Evolutionary conservation across 441 rosid species (phyloP).

Genomic region (Euphorbia corollata): DNA sequence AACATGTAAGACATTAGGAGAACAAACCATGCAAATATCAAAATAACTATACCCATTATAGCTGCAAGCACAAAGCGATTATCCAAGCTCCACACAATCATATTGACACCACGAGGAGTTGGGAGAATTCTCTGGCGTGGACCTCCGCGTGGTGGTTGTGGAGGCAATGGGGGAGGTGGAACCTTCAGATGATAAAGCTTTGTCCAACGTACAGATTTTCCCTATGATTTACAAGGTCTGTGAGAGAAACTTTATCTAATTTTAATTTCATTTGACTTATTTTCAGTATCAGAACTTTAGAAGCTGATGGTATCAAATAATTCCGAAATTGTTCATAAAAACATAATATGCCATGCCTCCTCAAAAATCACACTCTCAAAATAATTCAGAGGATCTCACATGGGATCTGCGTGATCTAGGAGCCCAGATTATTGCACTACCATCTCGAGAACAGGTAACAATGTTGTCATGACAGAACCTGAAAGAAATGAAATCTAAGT

Average conservation of each 20-base stretch:
- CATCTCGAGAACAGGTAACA: slow-evolving; percentile 98
- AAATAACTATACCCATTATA: slow-evolving; percentile 72
- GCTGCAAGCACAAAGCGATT: slow-evolving; percentile 99
- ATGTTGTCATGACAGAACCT: slow-evolving; percentile 57
- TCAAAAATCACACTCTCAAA: slow-evolving; percentile 17
- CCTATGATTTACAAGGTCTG: slow-evolving; percentile 37
- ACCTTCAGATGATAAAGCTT: slow-evolving; percentile 91
- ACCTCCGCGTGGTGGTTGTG: slow-evolving; percentile 92
- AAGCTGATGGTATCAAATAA: slow-evolving; percentile 22
- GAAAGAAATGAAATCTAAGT: too few species aligned
- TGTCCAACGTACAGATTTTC: slow-evolving; percentile 77
- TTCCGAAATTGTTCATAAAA: neutral
- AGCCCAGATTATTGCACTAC: slow-evolving; percentile 99
- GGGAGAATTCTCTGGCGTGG: slow-evolving; percentile 98
- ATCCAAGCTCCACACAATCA: slow-evolving; percentile 98
- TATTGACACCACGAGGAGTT: slow-evolving; percentile 98
- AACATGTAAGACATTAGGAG: neutral
- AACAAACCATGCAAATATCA: neutral
- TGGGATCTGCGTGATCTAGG: slow-evolving; percentile 85
- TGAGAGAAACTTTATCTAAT: slow-evolving; percentile 15
- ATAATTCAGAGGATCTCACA: slow-evolving; percentile 41
- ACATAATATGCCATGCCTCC: slow-evolving; percentile 3
- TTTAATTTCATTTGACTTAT: neutral
- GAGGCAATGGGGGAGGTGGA: slow-evolving; percentile 98
- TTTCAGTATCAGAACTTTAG: slow-evolving; percentile 17